phyloP scores from a whole-genome alignment of 768 basidiomycete species.

The Lactifluus volemus region DNA sequence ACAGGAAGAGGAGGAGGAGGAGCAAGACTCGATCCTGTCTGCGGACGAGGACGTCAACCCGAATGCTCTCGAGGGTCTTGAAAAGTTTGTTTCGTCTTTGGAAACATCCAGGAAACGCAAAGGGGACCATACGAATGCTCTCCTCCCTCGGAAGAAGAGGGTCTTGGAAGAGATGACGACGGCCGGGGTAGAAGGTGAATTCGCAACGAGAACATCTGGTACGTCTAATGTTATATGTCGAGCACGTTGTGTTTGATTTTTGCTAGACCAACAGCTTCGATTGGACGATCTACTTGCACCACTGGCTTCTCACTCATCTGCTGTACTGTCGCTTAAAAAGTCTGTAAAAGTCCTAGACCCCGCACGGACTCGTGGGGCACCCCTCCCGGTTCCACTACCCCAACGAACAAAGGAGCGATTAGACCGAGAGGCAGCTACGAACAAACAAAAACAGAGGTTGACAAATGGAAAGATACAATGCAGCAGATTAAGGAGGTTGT shows the following conservation, averaged over 20 bases:
- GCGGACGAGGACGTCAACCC: conserved; percentile 44
- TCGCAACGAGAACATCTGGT: conserved; percentile 12
- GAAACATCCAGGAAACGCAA: conserved; percentile 67
- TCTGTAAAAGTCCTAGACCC: conserved; percentile 54
- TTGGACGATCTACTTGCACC: conserved; percentile 73
- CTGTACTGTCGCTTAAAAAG: conserved; percentile 58
- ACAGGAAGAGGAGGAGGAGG: conserved; percentile 41
- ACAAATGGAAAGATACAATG: conserved; percentile 92
- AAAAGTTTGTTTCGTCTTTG: conserved; percentile 61
- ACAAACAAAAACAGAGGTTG: conserved; percentile 83
- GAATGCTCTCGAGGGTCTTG: conserved; percentile 59
- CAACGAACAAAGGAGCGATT: conserved; percentile 81
- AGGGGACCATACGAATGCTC: conserved; percentile 9
- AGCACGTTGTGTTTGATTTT: background rate
- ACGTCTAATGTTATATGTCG: background rate
- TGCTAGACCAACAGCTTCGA: conserved; percentile 46
- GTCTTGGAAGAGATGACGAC: conserved; percentile 12
- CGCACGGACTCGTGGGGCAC: conserved; percentile 44
- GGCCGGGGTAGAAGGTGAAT: conserved; percentile 17
- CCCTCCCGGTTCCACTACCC: conserved; percentile 74
- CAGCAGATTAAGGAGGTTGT: conserved; percentile 80
- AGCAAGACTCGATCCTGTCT: conserved; percentile 35
- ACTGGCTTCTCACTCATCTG: conserved; percentile 49
- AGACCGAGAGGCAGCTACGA: conserved; percentile 94
- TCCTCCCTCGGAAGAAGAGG: conserved; percentile 14